Evolutionary conservation across 2,329 filamentous ascomycete genomes (phyloP), one percentile per base, ranked within the genome.

Genomic region (Didymella sp.): DNA sequence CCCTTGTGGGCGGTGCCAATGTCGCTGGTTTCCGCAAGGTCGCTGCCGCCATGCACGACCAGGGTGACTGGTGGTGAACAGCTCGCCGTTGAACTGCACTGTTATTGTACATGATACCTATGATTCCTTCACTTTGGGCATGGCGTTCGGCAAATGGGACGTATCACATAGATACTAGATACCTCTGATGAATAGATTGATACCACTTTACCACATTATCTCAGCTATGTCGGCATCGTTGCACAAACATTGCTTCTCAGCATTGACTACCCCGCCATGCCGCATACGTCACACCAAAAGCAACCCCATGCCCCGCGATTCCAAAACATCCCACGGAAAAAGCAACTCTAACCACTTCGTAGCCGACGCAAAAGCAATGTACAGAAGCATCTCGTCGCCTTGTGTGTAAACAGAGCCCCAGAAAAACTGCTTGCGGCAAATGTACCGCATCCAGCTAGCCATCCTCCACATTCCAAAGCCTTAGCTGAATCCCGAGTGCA

Each of bases 1-100:
- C 88, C 67, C 83, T 98, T 74, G 92, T 98, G 37, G 92, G 92
- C 58, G 95, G 95, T 70, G 91, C 89, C 83, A 98, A 98, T 82
- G 96, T 99, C 81, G 95, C 95, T 59, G 95, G 95, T 57, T 98
- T 97, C 83, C 89, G 90, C 80, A 99, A 98, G 89, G 94, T 98
- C 52, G 93, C 89, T 49, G 85, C 87, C 71, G 94, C 95, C 73
- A 98, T 98, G 94, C 86, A 89, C 76, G 92, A 96, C 78, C 94
- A 97, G 81, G 95, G 95, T 73, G 94, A 98, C 79, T 98, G 93
- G 94, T 98, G 84, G 73, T 73, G 61, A 70, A 68, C 45, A 19
- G 13, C 41, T 56, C 44, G 56, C 51, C 46, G 30, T 28, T 63
- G 53, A 60, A 57, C 43, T 17, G 47, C 45, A 48, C 47, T 37